Percentiles rank a stretch among this genome's conserved stretches.
Evolutionary conservation across 2,329 filamentous ascomycete genomes (phyloP).

Genomic region (Aspergillus proliferans): DNA sequence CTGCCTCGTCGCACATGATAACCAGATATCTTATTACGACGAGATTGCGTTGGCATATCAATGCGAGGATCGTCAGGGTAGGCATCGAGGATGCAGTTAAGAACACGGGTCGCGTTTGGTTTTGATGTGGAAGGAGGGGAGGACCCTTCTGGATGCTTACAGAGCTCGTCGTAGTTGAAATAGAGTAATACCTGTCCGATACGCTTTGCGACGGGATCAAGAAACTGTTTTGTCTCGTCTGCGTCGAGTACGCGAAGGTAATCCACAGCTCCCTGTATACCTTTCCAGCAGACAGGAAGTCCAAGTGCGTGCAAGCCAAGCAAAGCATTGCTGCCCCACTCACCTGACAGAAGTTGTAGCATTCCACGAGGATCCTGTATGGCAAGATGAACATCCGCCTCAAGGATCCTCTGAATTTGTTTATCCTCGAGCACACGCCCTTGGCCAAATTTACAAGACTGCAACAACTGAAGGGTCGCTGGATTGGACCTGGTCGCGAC

Average conservation of each 20-base stretch:
- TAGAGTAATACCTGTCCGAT: slow-evolving; percentile 2
- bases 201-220: slow-evolving; percentile 4
- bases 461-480: not conserved
- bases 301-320: slow-evolving; percentile 2
- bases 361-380: slow-evolving; percentile 44
- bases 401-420: slow-evolving; percentile 1
- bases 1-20: not conserved
- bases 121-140: slow-evolving; percentile 1
- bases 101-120: not conserved
- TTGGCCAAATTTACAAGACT: not conserved
- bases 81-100: slow-evolving; percentile 1
- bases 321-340: slow-evolving; percentile 1
- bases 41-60: not conserved
- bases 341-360: slow-evolving; percentile 41
- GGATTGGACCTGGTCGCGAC: not conserved
- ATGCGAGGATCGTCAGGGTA: slow-evolving; percentile 1
- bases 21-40: slow-evolving; percentile 2
- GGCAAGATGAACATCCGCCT: not conserved
- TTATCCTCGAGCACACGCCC: not conserved
- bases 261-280: slow-evolving; percentile 2
- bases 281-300: slow-evolving; percentile 4
- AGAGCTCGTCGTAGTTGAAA: slow-evolving; percentile 5
- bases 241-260: slow-evolving; percentile 1
- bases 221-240: slow-evolving; percentile 75
- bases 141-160: not conserved